phyloP scores from a whole-genome alignment of 2,329 filamentous ascomycete species.

The Hyphodiscus sp. region DNA sequence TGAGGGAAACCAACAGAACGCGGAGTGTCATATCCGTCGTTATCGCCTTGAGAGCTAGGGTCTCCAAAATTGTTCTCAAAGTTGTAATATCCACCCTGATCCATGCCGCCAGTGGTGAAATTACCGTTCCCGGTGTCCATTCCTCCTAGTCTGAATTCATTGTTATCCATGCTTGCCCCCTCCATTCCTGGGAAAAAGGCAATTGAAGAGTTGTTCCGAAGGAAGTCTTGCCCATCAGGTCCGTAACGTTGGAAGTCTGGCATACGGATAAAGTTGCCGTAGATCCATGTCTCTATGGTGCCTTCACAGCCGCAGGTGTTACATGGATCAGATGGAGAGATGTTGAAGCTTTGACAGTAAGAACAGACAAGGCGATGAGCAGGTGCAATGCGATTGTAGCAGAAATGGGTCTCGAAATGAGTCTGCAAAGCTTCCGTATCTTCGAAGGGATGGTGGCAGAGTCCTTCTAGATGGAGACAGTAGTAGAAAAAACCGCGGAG shows the following conservation, averaged over 20 bases:
- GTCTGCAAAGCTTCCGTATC: constrained; percentile 15
- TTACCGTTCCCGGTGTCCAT: constrained; percentile 1
- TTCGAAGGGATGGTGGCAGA: constrained; percentile 15
- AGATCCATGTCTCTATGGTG: constrained; percentile 21
- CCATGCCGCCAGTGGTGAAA: neutral
- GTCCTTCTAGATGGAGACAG: constrained; percentile 16
- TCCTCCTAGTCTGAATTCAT: constrained; percentile 1
- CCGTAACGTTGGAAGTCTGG: constrained; percentile 7
- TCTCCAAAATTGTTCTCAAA: constrained; percentile 3
- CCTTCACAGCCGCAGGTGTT: constrained; percentile 8
- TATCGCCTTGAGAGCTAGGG: neutral
- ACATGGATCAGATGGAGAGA: constrained; percentile 8
- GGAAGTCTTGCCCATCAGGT: constrained; percentile 14
- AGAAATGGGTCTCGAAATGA: constrained; percentile 26
- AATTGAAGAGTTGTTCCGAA: constrained; percentile 2
- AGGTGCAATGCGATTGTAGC: constrained; percentile 22
- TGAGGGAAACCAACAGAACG: constrained; percentile 2
- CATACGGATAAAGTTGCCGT: constrained; percentile 20
- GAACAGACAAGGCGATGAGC: constrained; percentile 19
- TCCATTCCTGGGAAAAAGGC: constrained; percentile 1
- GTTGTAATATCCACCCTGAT: constrained; percentile 1
- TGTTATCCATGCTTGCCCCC: neutral
- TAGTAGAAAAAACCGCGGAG: constrained; percentile 8
- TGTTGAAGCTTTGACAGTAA: constrained; percentile 10
- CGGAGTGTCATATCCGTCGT: neutral